A percentile compares a stretch with the other conserved stretches of the same genome.
Evolutionary conservation across 1,139 yeast genomes (phyloP).

Genomic region (Pichia inconspicua): DNA sequence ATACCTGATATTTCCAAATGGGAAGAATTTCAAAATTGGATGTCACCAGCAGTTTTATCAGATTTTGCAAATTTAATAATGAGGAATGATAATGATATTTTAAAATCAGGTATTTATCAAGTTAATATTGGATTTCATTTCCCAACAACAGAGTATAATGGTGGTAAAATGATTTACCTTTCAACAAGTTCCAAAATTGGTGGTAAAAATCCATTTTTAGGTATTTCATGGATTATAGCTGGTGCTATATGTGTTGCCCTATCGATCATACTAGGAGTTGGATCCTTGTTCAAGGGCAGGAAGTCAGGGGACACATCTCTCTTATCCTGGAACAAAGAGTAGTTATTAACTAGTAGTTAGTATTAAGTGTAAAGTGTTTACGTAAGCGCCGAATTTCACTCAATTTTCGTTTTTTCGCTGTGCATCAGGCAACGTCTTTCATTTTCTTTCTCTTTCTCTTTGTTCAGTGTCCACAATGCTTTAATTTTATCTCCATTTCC

Average conservation of each 20-base stretch:
- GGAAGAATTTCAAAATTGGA: constrained; percentile 94
- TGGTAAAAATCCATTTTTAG: constrained; percentile 81
- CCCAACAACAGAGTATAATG: constrained; percentile 78
- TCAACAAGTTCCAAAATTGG: constrained; percentile 86
- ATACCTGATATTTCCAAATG: constrained; percentile 73
- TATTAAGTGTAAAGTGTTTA: no score
- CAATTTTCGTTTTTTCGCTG: neutral
- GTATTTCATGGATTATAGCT: constrained; percentile 82
- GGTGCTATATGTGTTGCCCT: constrained; percentile 79
- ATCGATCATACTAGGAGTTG: constrained; percentile 49
- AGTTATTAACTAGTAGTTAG: no score
- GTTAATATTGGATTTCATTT: constrained; percentile 73
- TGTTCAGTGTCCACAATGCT: no score
- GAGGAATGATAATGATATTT: constrained; percentile 62
- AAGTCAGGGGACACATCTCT: constrained; percentile 66
- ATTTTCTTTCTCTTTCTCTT: no score
- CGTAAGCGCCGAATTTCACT: no score
- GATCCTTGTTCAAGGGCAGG: constrained; percentile 62
- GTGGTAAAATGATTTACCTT: constrained; percentile 70
- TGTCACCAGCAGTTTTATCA: constrained; percentile 89
- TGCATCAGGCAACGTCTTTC: neutral
- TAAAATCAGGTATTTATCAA: constrained; percentile 64
- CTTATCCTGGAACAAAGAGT: constrained; percentile 55
- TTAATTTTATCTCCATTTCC: no score
- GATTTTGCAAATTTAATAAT: constrained; percentile 74